Conservation (phyloP, 352 stramenopile species). For the Poterioochromonas sp. region DNA sequence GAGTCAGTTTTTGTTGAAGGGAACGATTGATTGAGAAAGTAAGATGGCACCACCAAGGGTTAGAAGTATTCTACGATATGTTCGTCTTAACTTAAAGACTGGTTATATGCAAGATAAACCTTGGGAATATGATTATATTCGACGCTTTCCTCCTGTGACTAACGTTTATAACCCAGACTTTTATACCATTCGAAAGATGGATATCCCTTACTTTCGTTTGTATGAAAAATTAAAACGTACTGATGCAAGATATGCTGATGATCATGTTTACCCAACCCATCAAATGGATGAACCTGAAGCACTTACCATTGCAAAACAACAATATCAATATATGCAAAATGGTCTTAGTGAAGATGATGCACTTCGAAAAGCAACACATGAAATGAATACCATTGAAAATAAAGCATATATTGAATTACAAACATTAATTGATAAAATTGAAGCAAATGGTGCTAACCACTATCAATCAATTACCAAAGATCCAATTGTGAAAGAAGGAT, state of each 20-base stretch:
- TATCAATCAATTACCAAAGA: background rate
- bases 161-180: background rate
- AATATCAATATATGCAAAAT: constrained; percentile 13
- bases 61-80: background rate
- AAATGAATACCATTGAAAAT: background rate
- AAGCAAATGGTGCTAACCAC: background rate
- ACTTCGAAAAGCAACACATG: background rate
- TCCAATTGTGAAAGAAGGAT: background rate
- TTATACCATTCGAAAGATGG: no score
- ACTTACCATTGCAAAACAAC: constrained; percentile 18
- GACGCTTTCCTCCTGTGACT: background rate
- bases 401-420: background rate
- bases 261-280: no score
- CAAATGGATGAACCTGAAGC: no score
- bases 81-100: constrained; percentile 14
- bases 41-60: background rate
- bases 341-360: constrained; percentile 12
- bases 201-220: no score
- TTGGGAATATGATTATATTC: background rate
- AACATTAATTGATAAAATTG: background rate
- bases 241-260: no score
- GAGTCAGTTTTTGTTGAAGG: background rate
- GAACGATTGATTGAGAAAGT: background rate
- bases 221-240: no score
- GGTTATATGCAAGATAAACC: background rate